Conservation (phyloP, 2,329 filamentous ascomycete genomes). For the Hypoxylon sp. region DNA sequence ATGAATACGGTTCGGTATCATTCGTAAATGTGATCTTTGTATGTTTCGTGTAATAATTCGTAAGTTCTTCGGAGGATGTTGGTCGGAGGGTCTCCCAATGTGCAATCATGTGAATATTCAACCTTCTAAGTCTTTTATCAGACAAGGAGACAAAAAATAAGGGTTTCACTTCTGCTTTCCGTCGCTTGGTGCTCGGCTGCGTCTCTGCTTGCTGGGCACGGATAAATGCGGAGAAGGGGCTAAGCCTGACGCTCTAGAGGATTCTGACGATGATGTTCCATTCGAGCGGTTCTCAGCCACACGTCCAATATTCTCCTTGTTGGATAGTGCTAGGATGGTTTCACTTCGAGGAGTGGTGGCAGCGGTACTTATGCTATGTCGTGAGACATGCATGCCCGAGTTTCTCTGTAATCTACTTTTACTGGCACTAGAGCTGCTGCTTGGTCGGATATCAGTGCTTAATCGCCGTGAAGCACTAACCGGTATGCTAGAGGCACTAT, state of each 20-base stretch:
- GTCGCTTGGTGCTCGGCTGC: slow-evolving; percentile 49
- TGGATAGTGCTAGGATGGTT: slow-evolving; percentile 45
- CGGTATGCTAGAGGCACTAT: slow-evolving; percentile 43
- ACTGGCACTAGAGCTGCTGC: slow-evolving; percentile 28
- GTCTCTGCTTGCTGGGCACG: slow-evolving; percentile 44
- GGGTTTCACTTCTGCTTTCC: slow-evolving; percentile 48
- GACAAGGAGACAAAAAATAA: slow-evolving; percentile 41
- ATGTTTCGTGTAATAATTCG: neutral
- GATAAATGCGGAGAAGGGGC: slow-evolving; percentile 22
- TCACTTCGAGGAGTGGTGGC: slow-evolving; percentile 45
- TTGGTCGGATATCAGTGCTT: slow-evolving; percentile 43
- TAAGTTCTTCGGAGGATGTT: neutral
- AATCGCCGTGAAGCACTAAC: slow-evolving; percentile 49
- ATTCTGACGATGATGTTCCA: slow-evolving; percentile 41
- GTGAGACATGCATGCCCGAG: slow-evolving; percentile 43
- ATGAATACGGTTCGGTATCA: neutral
- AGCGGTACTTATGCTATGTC: slow-evolving; percentile 44
- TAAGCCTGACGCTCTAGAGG: slow-evolving; percentile 12
- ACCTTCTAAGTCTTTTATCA: slow-evolving; percentile 14
- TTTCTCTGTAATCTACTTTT: slow-evolving; percentile 47
- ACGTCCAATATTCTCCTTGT: slow-evolving; percentile 50
- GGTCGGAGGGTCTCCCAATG: neutral
- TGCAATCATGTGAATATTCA: neutral
- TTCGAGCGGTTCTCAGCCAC: slow-evolving; percentile 39
- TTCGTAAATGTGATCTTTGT: neutral